Evolutionary conservation across 495 filamentous ascomycete genomes (phyloP), one percentile per base, ranked within the genome.

Genomic region (Neurospora pannonica): DNA sequence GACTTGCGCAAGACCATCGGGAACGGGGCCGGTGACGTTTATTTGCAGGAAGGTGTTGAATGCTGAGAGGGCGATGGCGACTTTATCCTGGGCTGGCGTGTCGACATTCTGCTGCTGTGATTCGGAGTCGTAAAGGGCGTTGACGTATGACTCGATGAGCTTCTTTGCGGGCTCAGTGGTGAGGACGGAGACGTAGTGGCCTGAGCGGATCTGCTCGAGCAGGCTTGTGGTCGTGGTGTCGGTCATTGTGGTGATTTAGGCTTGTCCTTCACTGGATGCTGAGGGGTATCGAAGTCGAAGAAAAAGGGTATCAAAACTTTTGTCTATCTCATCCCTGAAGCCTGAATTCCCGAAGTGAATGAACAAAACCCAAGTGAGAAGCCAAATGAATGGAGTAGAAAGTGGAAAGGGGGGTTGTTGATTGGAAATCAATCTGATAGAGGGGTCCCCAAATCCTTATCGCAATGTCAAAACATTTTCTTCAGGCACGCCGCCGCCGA

Each of bases 11-110:
- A 80, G 70, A 28, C 78, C 74, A 8, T 90, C 89, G 24, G 95
- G 82, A n/a, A 94, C 83, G 0, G 95, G 97, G 0, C 96, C 96
- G 17, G 96, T 98, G 71, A 98, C 92, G 81, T 94, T 98, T 1
- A 90, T 90, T 76, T 98, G 96, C 28, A 98, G 81, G 81, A 98
- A 98, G n/a, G 89, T 88, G 78, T 92, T 87, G 28, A 98, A 85
- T 0, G 94, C 90, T 2, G 91, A 90, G 19, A 92, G 83, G 24
- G 89, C 94, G 62, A 96, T 82, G 31, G 87, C 81, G 67, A 91
- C 9, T 6, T n/a, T 74, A 5, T 74, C 48, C 19, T 39, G 37
- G 6, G 54, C 17, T 71, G 36, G 28, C 70, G 38, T 24, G 46
- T 67, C 19, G 36, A 48, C 71, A 31, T n/a, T 54, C 31, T 71